Evolutionary conservation across 345 rosid genomes (phyloP).

Genomic region (Cardamine resedifolia): DNA sequence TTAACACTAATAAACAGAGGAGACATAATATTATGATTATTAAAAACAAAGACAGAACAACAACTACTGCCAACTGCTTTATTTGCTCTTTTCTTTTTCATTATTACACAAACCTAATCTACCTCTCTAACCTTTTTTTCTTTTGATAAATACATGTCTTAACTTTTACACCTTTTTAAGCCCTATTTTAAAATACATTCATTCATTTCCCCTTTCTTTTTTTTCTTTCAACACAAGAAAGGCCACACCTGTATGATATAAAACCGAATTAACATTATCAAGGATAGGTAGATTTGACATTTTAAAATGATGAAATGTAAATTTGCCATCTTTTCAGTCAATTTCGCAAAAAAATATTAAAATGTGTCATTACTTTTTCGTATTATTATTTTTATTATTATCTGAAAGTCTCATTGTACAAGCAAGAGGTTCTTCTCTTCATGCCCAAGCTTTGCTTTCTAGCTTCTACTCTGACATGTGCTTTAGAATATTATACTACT

Average conservation of each 20-base stretch:
- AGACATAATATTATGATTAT: conserved; percentile 55
- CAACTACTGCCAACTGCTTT: conserved; percentile 68
- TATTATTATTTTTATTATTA: too few relatives aligned
- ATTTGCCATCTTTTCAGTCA: neutral
- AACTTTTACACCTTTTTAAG: conserved; percentile 28
- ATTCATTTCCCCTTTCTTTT: neutral
- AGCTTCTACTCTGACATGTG: conserved; percentile 45
- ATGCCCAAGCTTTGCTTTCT: conserved; percentile 63
- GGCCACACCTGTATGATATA: neutral
- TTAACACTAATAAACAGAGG: conserved; percentile 54
- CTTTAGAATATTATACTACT: conserved; percentile 37
- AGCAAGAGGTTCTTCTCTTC: conserved; percentile 75
- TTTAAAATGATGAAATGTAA: neutral
- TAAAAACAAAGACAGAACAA: conserved; percentile 54
- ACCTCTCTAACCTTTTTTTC: conserved; percentile 19
- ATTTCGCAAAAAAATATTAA: neutral
- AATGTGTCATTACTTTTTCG: neutral
- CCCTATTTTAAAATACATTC: neutral
- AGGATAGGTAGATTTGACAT: neutral
- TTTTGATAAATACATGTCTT: conserved; percentile 27
- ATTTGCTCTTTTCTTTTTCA: conserved; percentile 46
- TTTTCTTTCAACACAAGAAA: conserved; percentile 7
- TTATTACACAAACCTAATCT: conserved; percentile 42
- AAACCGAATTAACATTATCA: neutral
- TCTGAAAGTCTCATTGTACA: conserved; percentile 32